Evolutionary conservation across 2,329 filamentous ascomycete genomes (phyloP), one percentile per base, ranked within the genome.

Genomic region (Blastomyces gilchristii): DNA sequence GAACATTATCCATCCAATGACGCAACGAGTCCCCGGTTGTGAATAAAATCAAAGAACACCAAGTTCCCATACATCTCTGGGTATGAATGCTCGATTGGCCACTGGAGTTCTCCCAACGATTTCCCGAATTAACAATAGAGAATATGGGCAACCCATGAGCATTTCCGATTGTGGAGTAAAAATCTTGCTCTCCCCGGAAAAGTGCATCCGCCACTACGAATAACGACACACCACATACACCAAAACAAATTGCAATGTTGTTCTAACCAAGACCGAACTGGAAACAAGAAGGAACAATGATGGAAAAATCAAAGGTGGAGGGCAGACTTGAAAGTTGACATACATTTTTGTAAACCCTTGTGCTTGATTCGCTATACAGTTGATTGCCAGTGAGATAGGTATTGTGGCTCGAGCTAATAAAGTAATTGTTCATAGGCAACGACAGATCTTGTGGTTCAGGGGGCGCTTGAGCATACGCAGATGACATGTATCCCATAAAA

Each of bases 361-460:
- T 85, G 37, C 88, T 91, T 64, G 89, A 88, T 64, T 85, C 85
- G 57, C 90, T 91, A 65, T 85, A 87, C 50, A 94, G 81, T 75
- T 97, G 93, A 70, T 96, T 91, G 1, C 92, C 92, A 1, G 87
- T 87, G 52, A 96, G 80, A 73, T 96, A 97, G 0, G 92, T 97
- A 73, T 97, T 97, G 79, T 97, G 92, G 71, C 91, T 96, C 68
- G 90, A 95, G 66, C 88, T 96, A 73, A 97, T 92, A 74, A 91
- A 97, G 78, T 97, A 97, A 72, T 95, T 91, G 57, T 88, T 90
- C 63, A 96, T 81, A 3, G 90, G 89, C 61, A 83, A 84, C 0
- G 82, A 82, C 41, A 85, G 73, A 71, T 91, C 87, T 63, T 84
- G 80, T 66, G 76, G 70, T 39, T 77, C 68, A 28, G 74, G 63